Evolutionary conservation across 202 grass and related monocot genomes (phyloP).

Genomic region (Saccharum hybrid): DNA sequence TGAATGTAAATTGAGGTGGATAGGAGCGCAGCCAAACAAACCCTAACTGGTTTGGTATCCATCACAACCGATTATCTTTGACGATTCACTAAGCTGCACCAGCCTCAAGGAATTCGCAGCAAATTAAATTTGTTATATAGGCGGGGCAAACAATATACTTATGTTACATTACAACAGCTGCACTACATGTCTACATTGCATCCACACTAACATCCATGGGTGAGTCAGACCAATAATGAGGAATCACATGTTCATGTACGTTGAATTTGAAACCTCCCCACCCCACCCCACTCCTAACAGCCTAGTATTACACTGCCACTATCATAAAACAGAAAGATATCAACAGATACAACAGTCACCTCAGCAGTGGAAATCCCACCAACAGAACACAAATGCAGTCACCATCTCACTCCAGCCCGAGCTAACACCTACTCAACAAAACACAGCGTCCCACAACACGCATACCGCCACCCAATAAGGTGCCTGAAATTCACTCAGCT

Average conservation of each 20-base stretch:
- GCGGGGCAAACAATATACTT: background rate
- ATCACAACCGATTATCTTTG: background rate
- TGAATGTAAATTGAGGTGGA: too few relatives aligned
- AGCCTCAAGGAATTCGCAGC: background rate
- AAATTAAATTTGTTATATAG: background rate
- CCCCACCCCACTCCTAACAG: background rate
- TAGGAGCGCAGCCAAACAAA: too few relatives aligned
- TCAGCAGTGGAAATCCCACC: background rate
- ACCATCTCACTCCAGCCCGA: background rate
- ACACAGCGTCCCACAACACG: background rate
- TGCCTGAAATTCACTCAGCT: slow-evolving; percentile 12
- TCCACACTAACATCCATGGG: background rate
- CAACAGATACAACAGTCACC: background rate
- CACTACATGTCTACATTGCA: background rate
- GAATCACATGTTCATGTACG: background rate
- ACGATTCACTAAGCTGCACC: background rate
- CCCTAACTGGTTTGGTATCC: too few relatives aligned
- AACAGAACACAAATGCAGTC: background rate
- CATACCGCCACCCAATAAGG: background rate
- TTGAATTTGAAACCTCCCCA: slow-evolving; percentile 1
- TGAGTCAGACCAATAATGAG: background rate
- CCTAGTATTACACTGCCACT: slow-evolving; percentile 1
- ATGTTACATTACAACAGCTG: background rate
- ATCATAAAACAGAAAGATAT: background rate
- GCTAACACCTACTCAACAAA: background rate